A percentile compares a stretch with the other conserved stretches of the same genome.
phyloP scores from a whole-genome alignment of 83 land plant genomes.

The Thuja plicata region DNA sequence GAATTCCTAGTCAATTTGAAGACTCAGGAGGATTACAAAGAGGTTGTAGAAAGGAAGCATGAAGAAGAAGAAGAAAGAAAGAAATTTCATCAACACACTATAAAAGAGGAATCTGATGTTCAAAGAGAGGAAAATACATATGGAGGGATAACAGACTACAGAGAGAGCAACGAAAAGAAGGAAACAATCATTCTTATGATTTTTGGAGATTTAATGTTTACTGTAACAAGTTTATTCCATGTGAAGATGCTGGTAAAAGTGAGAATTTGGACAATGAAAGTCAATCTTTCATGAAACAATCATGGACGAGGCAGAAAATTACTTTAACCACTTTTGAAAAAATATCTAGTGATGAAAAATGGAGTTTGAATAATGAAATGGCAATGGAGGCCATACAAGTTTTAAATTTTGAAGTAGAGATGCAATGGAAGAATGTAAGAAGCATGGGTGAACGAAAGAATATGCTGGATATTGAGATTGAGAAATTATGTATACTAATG shows the following conservation, averaged over 20 bases:
- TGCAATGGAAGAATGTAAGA: no score
- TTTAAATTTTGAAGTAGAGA: no score
- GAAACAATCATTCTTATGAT: neutral
- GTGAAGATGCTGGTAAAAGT: neutral
- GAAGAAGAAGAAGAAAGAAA: neutral
- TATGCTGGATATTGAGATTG: no score
- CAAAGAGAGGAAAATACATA: neutral
- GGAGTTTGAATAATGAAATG: neutral
- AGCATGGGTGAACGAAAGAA: no score
- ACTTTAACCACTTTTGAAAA: neutral
- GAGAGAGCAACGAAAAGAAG: neutral
- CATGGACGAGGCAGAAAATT: neutral
- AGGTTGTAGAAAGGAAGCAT: neutral
- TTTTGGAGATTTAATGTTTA: neutral
- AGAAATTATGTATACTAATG: no score
- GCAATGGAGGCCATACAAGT: neutral
- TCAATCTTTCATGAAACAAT: neutral
- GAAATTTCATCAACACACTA: neutral
- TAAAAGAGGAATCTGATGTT: neutral
- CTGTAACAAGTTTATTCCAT: neutral
- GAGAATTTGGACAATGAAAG: neutral
- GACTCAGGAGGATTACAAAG: no score
- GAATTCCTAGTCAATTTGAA: no score
- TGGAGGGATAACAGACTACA: neutral
- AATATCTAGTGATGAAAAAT: neutral